Evolutionary conservation across 176 grass and related monocot species (phyloP), one percentile per base, ranked within the genome.

Genomic region (Panicum miliaceum): DNA sequence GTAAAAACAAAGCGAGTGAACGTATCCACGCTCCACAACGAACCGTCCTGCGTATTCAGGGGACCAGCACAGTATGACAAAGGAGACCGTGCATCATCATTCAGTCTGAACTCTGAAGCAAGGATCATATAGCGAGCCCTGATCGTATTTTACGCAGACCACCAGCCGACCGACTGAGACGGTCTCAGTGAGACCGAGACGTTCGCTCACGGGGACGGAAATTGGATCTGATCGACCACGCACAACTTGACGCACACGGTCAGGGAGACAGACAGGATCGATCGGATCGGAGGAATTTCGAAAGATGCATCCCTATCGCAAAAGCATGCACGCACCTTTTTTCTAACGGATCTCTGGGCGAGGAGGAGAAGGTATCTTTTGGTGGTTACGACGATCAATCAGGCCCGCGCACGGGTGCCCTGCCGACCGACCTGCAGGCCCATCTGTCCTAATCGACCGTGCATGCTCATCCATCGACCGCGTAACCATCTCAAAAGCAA

Each of bases 231-330:
- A n/a, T n/a, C n/a, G n/a, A n/a, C n/a, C n/a, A n/a, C n/a, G n/a
- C n/a, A n/a, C n/a, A n/a, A n/a, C n/a, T n/a, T n/a, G n/a, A n/a
- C n/a, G n/a, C n/a, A n/a, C n/a, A n/a, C n/a, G n/a, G n/a, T n/a
- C n/a, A n/a, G n/a, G n/a, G n/a, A n/a, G n/a, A n/a, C n/a, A n/a
- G n/a, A n/a, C n/a, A n/a, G n/a, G n/a, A n/a, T n/a, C n/a, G n/a
- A n/a, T n/a, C n/a, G n/a, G 6, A 56, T 56, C 53, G 52, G 4
- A 62, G 0, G 64, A 48, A 61, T 50, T 70, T 65, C 29, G 4
- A 27, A 38, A 70, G 79, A 82, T 82, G 63, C 79, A 70, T 82
- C 72, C 60, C 79, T 88, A 88, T 77, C 64, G n/a, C 51, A 41
- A 77, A 35, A 7, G 32, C 64, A 37, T 9, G 35, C 34, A 57